Percentiles rank a stretch among this genome's conserved stretches.
Evolutionary conservation across 495 filamentous ascomycete species (phyloP).

Genomic region (Lophiostoma macrostomum): DNA sequence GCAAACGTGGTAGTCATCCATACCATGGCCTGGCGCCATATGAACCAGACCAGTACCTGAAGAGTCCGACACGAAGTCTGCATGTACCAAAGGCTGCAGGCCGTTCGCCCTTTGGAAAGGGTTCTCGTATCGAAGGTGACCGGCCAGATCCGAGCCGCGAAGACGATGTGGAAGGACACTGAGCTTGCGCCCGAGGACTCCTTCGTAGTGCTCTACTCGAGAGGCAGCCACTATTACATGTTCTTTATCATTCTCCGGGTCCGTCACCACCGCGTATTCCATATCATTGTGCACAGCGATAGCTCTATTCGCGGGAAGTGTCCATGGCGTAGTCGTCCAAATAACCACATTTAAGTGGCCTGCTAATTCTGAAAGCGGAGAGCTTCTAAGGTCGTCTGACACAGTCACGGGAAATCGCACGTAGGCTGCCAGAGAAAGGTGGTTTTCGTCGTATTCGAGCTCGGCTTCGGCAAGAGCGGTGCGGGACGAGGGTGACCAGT

Average conservation of each 20-base stretch:
- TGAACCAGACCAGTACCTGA: constrained; percentile 94
- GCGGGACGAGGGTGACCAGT: constrained; percentile 89
- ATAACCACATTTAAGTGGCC: constrained; percentile 67
- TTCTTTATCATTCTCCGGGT: constrained; percentile 35
- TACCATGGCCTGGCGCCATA: constrained; percentile 89
- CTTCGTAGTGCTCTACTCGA: constrained; percentile 19
- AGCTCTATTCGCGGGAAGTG: constrained; percentile 85
- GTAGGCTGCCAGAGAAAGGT: constrained; percentile 76
- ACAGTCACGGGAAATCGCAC: constrained; percentile 71
- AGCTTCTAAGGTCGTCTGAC: constrained; percentile 45
- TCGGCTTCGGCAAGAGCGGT: constrained; percentile 95
- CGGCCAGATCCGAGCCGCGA: constrained; percentile 61
- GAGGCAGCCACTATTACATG: constrained; percentile 21
- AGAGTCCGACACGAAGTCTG: constrained; percentile 78
- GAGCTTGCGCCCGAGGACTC: constrained; percentile 13
- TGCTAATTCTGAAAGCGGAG: constrained; percentile 37
- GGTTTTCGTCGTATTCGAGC: constrained; percentile 86
- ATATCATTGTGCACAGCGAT: constrained; percentile 74
- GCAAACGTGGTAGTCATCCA: constrained; percentile 93
- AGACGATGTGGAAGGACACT: constrained; percentile 57
- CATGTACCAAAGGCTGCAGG: constrained; percentile 69
- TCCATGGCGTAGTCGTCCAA: constrained; percentile 99
- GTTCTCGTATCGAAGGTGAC: constrained; percentile 61
- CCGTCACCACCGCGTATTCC: constrained; percentile 67
- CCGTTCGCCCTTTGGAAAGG: constrained; percentile 53